Percentiles rank a stretch among this genome's conserved stretches.
Evolutionary conservation across 2,329 filamentous ascomycete genomes (phyloP).

Genomic region (Macroventuria anomochaeta): DNA sequence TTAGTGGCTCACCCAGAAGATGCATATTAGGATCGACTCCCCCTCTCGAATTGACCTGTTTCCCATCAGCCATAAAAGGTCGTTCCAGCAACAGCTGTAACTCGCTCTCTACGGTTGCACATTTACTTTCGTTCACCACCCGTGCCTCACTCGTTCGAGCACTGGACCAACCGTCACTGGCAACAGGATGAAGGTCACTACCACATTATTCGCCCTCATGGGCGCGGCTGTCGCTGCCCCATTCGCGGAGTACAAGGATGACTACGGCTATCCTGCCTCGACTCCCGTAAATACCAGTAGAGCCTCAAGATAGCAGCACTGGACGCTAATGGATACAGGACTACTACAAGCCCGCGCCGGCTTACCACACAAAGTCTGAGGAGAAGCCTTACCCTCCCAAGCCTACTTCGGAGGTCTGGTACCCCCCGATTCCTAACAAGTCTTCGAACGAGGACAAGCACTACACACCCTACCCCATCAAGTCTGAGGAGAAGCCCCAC

Average conservation of each 20-base stretch:
- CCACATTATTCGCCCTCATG: slow-evolving; percentile 42
- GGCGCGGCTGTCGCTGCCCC: slow-evolving; percentile 37
- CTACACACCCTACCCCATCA: too few relatives aligned
- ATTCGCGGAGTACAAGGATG: slow-evolving; percentile 12
- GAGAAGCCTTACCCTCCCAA: background rate
- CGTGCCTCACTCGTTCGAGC: slow-evolving; percentile 25
- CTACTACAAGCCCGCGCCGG: too few relatives aligned
- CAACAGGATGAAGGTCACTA: slow-evolving; percentile 40
- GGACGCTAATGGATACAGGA: background rate
- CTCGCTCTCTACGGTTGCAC: slow-evolving; percentile 50
- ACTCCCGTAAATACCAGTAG: slow-evolving; percentile 1
- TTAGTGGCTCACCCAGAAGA: slow-evolving; percentile 21
- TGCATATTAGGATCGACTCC: slow-evolving; percentile 36
- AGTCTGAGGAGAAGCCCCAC: slow-evolving; percentile 5
- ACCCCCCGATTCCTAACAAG: background rate
- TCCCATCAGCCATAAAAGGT: slow-evolving; percentile 26
- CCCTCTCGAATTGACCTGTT: slow-evolving; percentile 20
- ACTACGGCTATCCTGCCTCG: slow-evolving; percentile 9
- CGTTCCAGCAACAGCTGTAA: slow-evolving; percentile 34
- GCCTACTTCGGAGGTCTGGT: background rate
- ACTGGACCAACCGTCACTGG: slow-evolving; percentile 18
- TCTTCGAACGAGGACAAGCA: too few relatives aligned
- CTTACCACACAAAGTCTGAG: background rate
- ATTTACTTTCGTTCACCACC: slow-evolving; percentile 38
- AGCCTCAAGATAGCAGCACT: too few relatives aligned